Evolutionary conservation across 768 basidiomycete genomes (phyloP), one percentile per base, ranked within the genome.

Genomic region (Cyclocybe cylindracea): DNA sequence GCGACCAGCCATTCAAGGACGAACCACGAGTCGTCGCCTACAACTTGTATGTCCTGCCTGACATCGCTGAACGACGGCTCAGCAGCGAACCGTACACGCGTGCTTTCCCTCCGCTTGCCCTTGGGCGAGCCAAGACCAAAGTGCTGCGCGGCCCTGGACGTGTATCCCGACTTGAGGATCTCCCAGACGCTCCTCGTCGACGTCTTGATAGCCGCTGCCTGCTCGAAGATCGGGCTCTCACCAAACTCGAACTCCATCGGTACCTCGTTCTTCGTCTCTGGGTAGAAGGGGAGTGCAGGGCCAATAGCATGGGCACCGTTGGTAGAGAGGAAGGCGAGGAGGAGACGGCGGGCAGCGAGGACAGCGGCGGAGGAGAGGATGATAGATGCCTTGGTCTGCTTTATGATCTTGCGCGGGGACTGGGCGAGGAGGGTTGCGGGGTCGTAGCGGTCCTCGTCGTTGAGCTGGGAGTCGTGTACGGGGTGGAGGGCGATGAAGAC

Each of bases 401-500:
- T 70, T 51, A 69, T 66, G 9, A 76, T 66, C 65, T 83, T 85
- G 54, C 77, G 72, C 10, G 82, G 83, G 9, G 83, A 81, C 37
- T 70, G 66, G 39, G 66, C 67, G 10, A 72, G 60, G 7, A 64
- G 56, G 5, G 57, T 46, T 13, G 59, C 57, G 16, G 55, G 54
- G 36, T 66, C 66, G 34, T 51, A 47, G 13, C 56, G 49, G 29
- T 64, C 67, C 24, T 66, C 57, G 31, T 61, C 53, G 32, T 57
- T 52, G 36, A 62, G 61, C 24, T 60, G 64, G 50, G 50, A 41
- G 14, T 46, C 55, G 10, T 56, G 59, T 5, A 78, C 72, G 5
- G 85, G 78, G 56, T 85, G 86, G 16, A 91, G 74, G n/a, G 85
- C 76, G 34, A 90, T 82, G 63, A 83, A 91, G 19, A 89, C 67